These are phyloP conservation scores for Microcyclospora pomicola DNA, from an alignment of 2,329 filamentous ascomycete species.

Conservation along the genomic window DNA sequence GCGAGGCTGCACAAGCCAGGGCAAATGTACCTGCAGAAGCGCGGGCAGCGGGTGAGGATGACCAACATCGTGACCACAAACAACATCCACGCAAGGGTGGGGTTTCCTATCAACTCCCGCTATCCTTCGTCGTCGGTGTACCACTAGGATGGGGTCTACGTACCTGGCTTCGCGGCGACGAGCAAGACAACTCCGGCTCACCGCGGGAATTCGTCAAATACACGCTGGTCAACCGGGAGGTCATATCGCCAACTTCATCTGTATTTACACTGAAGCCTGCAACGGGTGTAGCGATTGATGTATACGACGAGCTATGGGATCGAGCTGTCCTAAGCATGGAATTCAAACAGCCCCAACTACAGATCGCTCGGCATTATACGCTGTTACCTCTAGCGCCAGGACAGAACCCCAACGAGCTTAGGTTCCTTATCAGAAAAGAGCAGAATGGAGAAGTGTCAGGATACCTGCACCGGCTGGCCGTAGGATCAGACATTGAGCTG, in stretches of 20 bases:
- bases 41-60: not conserved
- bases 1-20: not conserved
- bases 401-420: constrained; percentile 33
- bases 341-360: constrained; percentile 85
- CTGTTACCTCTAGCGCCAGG: constrained; percentile 50
- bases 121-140: constrained; percentile 1
- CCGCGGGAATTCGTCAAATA: constrained; percentile 31
- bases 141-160: constrained; percentile 1
- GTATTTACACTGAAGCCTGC: constrained; percentile 49
- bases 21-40: not conserved
- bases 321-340: constrained; percentile 75
- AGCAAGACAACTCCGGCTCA: not conserved
- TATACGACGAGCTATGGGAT: constrained; percentile 7
- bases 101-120: not conserved
- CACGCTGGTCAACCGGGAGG: constrained; percentile 46
- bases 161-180: not conserved
- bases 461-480: constrained; percentile 54
- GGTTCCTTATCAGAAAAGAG: constrained; percentile 68
- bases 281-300: constrained; percentile 6
- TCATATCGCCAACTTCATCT: constrained; percentile 53
- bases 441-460: constrained; percentile 71
- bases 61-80: not conserved
- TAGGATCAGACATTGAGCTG: constrained; percentile 53
- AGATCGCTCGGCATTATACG: constrained; percentile 85
- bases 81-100: not conserved